Evolutionary conservation across 371 early-diverging fungal species (phyloP).

Genomic region (Mucor lusitanicus): DNA sequence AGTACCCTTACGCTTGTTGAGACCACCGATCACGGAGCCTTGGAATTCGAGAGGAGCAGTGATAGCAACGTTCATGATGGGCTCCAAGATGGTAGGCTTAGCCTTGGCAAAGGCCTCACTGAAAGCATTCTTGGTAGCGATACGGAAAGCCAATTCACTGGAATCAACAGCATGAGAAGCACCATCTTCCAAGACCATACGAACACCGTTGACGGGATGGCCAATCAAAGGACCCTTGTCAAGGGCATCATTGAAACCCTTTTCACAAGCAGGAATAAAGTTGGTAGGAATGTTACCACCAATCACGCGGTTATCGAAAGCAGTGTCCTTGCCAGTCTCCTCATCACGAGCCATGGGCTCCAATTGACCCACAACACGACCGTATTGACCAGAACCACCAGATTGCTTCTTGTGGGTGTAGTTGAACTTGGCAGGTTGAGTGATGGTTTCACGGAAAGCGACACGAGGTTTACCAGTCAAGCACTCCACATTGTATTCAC

Average conservation of each 20-base stretch:
- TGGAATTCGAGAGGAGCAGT: constrained; percentile 95
- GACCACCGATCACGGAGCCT: constrained; percentile 87
- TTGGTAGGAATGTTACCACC: constrained; percentile 95
- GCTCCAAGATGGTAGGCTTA: constrained; percentile 88
- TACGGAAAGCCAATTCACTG: constrained; percentile 95
- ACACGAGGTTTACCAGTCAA: constrained; percentile 95
- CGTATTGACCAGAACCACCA: constrained; percentile 97
- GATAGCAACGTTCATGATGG: constrained; percentile 95
- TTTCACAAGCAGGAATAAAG: constrained; percentile 96
- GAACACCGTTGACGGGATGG: constrained; percentile 85
- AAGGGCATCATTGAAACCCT: constrained; percentile 91
- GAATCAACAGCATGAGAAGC: constrained; percentile 95
- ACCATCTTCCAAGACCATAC: constrained; percentile 95
- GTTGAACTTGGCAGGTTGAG: constrained; percentile 77
- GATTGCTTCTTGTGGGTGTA: constrained; percentile 99
- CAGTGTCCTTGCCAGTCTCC: constrained; percentile 59
- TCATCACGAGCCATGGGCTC: constrained; percentile 78
- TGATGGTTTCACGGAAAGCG: constrained; percentile 95
- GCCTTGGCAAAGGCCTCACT: constrained; percentile 85
- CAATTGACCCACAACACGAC: constrained; percentile 87
- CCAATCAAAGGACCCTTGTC: constrained; percentile 94
- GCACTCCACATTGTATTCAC: constrained; percentile 95
- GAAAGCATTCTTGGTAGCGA: constrained; percentile 88
- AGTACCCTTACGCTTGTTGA: constrained; percentile 97
- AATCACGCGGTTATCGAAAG: constrained; percentile 78